Evolutionary conservation across 441 rosid genomes (phyloP).

Genomic region (Rhodomyrtus psidioides): DNA sequence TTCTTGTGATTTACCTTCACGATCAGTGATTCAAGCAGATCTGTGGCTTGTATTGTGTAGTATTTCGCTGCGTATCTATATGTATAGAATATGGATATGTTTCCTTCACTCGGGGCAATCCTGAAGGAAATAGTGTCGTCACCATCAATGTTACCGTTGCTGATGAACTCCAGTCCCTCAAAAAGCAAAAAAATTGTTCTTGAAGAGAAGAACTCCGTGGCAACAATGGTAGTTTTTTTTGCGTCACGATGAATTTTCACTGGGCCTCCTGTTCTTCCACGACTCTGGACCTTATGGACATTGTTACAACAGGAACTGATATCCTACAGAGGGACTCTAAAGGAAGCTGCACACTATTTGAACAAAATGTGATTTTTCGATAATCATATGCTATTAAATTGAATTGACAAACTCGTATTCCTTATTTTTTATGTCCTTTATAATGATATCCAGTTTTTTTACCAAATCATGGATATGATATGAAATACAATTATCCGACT

Average conservation of each 20-base stretch:
- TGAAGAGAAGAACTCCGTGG: conserved; percentile 25
- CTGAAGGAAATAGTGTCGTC: conserved; percentile 19
- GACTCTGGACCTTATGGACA: conserved; percentile 5
- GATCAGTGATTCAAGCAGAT: too few relatives aligned
- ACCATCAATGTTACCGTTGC: conserved; percentile 20
- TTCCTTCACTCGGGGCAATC: conserved; percentile 12
- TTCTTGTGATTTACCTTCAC: too few relatives aligned
- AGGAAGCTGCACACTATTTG: conserved; percentile 7
- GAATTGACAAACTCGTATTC: too few relatives aligned
- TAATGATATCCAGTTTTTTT: too few relatives aligned
- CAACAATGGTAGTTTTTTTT: conserved; percentile 21
- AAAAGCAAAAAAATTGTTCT: conserved; percentile 53
- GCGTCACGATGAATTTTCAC: background rate
- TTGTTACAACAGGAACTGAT: conserved; percentile 25
- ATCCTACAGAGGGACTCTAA: conserved; percentile 19
- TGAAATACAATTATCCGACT: too few relatives aligned
- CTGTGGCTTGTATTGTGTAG: too few relatives aligned
- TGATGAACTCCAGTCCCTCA: conserved; percentile 44
- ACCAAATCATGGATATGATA: too few relatives aligned
- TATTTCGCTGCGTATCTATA: too few relatives aligned
- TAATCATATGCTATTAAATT: too few relatives aligned
- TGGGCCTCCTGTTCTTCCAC: background rate
- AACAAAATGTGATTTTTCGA: background rate
- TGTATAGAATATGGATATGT: too few relatives aligned
- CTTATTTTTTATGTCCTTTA: too few relatives aligned